These are phyloP conservation scores for Colletotrichum lupini DNA, from an alignment of 2,329 filamentous ascomycete species.

Conservation along the genomic window DNA sequence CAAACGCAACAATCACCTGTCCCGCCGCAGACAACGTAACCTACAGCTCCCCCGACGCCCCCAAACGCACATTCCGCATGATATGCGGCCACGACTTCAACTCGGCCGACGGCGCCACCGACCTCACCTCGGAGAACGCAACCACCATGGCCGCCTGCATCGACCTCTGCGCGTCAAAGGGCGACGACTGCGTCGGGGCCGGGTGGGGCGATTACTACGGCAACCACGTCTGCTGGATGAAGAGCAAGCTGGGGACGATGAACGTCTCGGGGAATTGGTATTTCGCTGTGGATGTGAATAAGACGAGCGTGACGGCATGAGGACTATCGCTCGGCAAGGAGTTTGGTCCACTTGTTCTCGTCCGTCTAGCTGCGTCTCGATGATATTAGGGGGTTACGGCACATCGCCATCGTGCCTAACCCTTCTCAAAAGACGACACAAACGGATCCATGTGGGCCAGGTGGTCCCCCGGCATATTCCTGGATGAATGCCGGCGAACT, in stretches of 20 bases:
- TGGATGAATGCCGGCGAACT: background rate
- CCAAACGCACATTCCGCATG: conserved; percentile 29
- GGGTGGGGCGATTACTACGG: conserved; percentile 38
- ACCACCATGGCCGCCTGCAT: conserved; percentile 39
- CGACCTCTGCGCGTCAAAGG: conserved; percentile 37
- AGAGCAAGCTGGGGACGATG: conserved; percentile 34
- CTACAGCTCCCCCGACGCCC: conserved; percentile 22
- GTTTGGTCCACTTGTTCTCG: background rate
- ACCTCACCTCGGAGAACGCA: conserved; percentile 4
- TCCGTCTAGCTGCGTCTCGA: too few species aligned
- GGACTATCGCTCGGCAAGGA: background rate
- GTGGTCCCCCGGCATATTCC: background rate
- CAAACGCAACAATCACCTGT: conserved; percentile 32
- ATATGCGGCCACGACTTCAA: conserved; percentile 38
- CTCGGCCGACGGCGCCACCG: background rate
- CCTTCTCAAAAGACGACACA: too few species aligned
- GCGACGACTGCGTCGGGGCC: conserved; percentile 36
- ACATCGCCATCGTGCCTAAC: background rate
- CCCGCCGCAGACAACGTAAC: conserved; percentile 33
- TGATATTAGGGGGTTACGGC: background rate
- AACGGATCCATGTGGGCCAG: too few species aligned
- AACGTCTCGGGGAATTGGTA: conserved; percentile 27
- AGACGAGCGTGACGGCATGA: background rate
- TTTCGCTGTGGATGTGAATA: conserved; percentile 27
- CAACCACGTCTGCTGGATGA: conserved; percentile 38